Evolutionary conservation across 495 filamentous ascomycete species (phyloP).

Genomic region (Niebla homalea): DNA sequence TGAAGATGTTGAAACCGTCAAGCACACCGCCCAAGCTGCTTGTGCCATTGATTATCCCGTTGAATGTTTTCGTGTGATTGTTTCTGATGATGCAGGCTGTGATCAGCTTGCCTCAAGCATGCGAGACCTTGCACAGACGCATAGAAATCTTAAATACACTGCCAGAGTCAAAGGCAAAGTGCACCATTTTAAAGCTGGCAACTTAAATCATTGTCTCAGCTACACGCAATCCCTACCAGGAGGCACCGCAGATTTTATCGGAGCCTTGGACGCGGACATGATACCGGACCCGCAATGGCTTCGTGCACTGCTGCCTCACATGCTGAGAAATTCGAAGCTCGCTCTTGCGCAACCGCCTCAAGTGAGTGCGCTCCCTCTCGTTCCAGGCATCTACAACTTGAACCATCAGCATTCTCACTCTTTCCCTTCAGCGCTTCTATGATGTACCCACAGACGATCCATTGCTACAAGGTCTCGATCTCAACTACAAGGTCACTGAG

Average conservation of each 20-base stretch:
- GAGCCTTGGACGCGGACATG: conserved; percentile 29
- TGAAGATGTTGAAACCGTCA: conserved; percentile 38
- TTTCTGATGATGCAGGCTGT: conserved; percentile 37
- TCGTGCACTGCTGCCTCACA: too few species aligned
- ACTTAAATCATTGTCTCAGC: conserved; percentile 35
- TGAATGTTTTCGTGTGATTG: conserved; percentile 34
- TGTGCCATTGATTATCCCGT: conserved; percentile 35
- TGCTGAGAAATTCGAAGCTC: conserved; percentile 26
- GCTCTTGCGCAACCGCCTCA: too few species aligned
- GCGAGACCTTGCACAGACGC: conserved; percentile 23
- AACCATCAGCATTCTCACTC: conserved; percentile 17
- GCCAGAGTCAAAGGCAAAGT: conserved; percentile 21
- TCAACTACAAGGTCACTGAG: conserved; percentile 3
- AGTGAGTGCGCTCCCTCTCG: too few species aligned
- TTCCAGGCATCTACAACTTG: too few species aligned
- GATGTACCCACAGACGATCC: conserved; percentile 5
- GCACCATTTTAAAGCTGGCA: conserved; percentile 39
- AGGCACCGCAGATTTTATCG: conserved; percentile 12
- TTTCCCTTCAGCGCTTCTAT: conserved; percentile 10
- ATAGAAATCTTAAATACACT: conserved; percentile 17
- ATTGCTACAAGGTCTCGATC: conserved; percentile 1
- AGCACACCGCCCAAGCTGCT: conserved; percentile 39
- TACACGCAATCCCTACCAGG: background rate
- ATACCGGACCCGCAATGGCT: conserved; percentile 38
- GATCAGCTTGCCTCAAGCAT: conserved; percentile 22